Base-by-base conservation (phyloP, 441 rosid genomes). In the Metrosideros polymorpha region DNA sequence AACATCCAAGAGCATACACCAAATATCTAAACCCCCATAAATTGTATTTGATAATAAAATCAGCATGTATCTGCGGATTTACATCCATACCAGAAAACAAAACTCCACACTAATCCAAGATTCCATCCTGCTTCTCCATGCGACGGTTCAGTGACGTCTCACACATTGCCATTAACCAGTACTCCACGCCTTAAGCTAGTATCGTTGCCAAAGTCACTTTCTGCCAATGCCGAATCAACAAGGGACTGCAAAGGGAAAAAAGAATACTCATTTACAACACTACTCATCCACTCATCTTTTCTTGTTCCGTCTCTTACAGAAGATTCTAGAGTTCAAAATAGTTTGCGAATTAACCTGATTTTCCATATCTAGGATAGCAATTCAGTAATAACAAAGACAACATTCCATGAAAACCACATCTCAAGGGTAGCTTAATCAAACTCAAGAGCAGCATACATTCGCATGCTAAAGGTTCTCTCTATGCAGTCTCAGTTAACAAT, bases 221-320 rank as follows among this genome's bases (percentile, higher is more conserved):
- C 93, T 82, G 57, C 49, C 88, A 83, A 82, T 71, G 93, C 89
- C 2, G 91, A 90, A 84, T 92, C 93, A 83, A 94, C 94, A 24
- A 91, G 89, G 71, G 93, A 89, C 97, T 94, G 94, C 92, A 89
- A 85, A 71, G 17, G 45, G 59, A 12, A 84, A 84, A 86, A 66
- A 39, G 17, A 71, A 39, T 71, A 39, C 27, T 71, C 47, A 71
- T 39, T 71, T 71, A 71, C 79, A 71, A 39, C 79, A 71, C 79
- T 22, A 22, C 2, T 39, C 47, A 39, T 71, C 79, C 47, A 39
- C n/a, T 22, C 45, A 22, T 71, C 49, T 71, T 22, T 39, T 71
- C n/a, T 22, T 6, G 79, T 71, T 71, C n/a, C 0, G 9, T 24
- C 47, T 71, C 15, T 71, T 22, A 22, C n/a, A 71, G 47, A 71